These are phyloP conservation scores for Smittium mucronatum DNA, from an alignment of 371 early-diverging fungal genomes.

Conservation along the genomic window DNA sequence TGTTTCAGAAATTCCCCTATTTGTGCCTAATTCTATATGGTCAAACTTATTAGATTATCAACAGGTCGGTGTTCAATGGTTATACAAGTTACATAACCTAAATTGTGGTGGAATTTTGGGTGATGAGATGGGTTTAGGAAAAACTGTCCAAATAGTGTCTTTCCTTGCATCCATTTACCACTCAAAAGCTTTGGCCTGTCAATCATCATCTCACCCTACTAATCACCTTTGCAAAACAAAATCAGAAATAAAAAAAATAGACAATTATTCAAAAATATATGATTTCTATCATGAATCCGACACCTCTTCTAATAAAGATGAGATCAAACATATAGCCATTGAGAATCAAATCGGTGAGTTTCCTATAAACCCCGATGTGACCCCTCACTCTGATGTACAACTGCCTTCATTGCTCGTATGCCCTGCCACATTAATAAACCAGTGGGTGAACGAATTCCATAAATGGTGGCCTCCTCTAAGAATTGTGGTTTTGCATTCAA, in stretches of 20 bases:
- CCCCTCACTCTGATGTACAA: neutral
- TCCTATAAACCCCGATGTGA: neutral
- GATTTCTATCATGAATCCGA: neutral
- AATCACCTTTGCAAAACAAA: neutral
- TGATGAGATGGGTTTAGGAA: constrained; percentile 99
- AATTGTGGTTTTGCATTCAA: constrained; percentile 74
- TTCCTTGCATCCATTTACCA: constrained; percentile 47
- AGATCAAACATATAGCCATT: neutral
- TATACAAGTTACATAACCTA: constrained; percentile 78
- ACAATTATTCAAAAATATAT: neutral
- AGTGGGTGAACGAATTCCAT: constrained; percentile 95
- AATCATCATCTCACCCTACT: neutral
- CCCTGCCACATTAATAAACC: constrained; percentile 89
- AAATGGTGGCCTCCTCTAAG: constrained; percentile 92
- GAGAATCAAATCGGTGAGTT: no score
- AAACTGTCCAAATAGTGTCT: constrained; percentile 86
- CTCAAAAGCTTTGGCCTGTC: constrained; percentile 16
- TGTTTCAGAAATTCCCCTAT: constrained; percentile 21
- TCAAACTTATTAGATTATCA: constrained; percentile 87
- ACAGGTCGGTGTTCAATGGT: constrained; percentile 79
- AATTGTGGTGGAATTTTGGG: constrained; percentile 90
- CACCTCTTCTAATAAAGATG: neutral
- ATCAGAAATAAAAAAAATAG: neutral
- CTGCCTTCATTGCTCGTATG: constrained; percentile 64
- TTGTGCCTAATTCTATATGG: constrained; percentile 75